A percentile compares a stretch with the other conserved stretches of the same genome.
phyloP scores from a whole-genome alignment of 352 stramenopile species.

The Globisporangium abappressorium region DNA sequence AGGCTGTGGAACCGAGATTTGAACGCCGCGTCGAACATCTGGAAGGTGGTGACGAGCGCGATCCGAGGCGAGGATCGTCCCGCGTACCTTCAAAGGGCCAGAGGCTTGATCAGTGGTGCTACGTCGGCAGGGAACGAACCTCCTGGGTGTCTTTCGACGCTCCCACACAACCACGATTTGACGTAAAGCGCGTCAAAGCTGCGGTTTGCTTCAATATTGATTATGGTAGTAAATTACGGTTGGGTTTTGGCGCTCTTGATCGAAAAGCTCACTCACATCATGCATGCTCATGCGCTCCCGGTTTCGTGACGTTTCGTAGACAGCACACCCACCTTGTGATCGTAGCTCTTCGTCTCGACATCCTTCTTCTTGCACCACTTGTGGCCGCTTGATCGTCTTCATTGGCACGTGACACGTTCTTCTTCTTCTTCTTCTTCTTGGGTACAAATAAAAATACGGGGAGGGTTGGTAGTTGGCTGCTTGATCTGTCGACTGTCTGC shows the following conservation, averaged over 20 bases:
- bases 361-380: not conserved
- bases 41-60: no score
- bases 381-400: not conserved
- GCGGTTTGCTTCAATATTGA: not conserved
- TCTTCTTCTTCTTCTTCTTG: constrained; percentile 2
- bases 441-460: constrained; percentile 1
- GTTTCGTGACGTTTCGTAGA: not conserved
- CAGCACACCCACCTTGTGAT: not conserved
- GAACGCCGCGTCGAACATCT: no score
- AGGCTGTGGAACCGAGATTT: no score
- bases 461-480: not conserved
- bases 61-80: no score
- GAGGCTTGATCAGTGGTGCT: no score
- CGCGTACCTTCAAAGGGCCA: no score
- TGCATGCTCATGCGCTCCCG: not conserved
- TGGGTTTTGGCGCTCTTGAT: not conserved
- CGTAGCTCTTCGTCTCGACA: constrained; percentile 1
- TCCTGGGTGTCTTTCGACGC: no score
- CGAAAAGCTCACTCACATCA: not conserved
- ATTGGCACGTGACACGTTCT: not conserved
- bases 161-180: no score
- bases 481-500: not conserved
- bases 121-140: no score
- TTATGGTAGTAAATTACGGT: not conserved
- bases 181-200: not conserved